These are phyloP conservation scores for Mycena sp. DNA, from an alignment of 1,284 basidiomycete genomes.

Conservation along the genomic window DNA sequence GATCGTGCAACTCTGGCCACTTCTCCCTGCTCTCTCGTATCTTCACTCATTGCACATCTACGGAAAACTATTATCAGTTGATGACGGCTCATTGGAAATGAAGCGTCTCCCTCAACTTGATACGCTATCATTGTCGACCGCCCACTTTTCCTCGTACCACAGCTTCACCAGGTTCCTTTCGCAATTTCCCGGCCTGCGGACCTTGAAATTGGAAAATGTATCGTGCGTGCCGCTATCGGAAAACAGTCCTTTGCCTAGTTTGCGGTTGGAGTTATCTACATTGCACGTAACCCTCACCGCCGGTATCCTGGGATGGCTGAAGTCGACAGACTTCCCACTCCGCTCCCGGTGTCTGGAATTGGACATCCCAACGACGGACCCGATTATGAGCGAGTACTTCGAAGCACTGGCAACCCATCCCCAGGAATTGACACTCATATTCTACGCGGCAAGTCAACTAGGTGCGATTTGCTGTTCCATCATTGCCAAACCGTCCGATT, in stretches of 20 bases:
- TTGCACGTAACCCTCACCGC: background rate
- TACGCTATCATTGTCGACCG: background rate
- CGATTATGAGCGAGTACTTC: background rate
- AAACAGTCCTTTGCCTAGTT: too few relatives aligned
- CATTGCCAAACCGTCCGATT: too few relatives aligned
- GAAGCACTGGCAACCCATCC: background rate
- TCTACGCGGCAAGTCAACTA: background rate
- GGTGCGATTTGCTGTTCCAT: too few relatives aligned
- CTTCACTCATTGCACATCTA: background rate
- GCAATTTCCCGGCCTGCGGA: background rate
- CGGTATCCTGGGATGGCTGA: slow-evolving; percentile 8
- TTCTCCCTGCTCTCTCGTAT: background rate
- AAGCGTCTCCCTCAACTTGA: background rate
- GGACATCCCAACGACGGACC: background rate
- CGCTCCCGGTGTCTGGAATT: slow-evolving; percentile 1
- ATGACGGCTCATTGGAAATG: background rate
- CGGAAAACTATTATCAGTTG: background rate
- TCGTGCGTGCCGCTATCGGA: background rate
- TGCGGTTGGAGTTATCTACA: background rate
- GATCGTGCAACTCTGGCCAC: background rate
- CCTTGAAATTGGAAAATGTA: background rate
- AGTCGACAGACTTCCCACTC: slow-evolving; percentile 2
- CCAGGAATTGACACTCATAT: background rate
- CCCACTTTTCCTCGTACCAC: background rate
- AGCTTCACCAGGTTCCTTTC: background rate